Evolutionary conservation across 768 basidiomycete genomes (phyloP).

Genomic region (Phanerodontia chrysosporium): DNA sequence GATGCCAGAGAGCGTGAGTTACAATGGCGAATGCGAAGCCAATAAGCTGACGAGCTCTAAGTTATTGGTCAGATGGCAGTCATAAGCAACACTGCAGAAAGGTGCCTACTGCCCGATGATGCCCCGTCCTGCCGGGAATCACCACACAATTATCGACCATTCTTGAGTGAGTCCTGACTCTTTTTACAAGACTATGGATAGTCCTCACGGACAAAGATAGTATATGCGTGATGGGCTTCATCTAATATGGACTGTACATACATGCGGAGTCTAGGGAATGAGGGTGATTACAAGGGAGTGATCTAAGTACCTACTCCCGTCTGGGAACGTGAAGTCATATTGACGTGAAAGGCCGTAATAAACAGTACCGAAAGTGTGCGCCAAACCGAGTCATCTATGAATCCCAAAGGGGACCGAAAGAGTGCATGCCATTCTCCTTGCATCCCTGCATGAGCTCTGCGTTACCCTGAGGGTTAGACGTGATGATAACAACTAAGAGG

Average conservation of each 20-base stretch:
- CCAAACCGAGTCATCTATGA: conserved; percentile 33
- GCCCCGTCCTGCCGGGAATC: no score
- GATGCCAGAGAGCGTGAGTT: no score
- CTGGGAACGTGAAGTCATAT: background rate
- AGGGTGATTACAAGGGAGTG: background rate
- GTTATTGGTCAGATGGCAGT: no score
- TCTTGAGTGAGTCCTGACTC: no score
- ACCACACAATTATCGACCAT: no score
- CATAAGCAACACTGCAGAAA: no score
- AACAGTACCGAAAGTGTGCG: background rate
- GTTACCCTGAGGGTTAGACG: conserved; percentile 75
- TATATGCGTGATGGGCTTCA: no score
- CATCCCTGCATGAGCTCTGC: conserved; percentile 61
- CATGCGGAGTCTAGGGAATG: background rate
- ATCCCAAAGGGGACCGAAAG: conserved; percentile 68
- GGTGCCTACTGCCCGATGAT: no score
- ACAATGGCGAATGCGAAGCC: no score
- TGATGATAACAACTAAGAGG: conserved; percentile 66
- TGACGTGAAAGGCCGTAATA: background rate
- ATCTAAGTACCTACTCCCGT: background rate
- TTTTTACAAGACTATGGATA: no score
- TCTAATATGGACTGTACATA: background rate
- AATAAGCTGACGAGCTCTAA: no score
- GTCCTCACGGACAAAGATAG: no score
- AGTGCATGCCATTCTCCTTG: conserved; percentile 18